Conservation (phyloP, 768 basidiomycete genomes). For the Hysterangium stoloniferum region DNA sequence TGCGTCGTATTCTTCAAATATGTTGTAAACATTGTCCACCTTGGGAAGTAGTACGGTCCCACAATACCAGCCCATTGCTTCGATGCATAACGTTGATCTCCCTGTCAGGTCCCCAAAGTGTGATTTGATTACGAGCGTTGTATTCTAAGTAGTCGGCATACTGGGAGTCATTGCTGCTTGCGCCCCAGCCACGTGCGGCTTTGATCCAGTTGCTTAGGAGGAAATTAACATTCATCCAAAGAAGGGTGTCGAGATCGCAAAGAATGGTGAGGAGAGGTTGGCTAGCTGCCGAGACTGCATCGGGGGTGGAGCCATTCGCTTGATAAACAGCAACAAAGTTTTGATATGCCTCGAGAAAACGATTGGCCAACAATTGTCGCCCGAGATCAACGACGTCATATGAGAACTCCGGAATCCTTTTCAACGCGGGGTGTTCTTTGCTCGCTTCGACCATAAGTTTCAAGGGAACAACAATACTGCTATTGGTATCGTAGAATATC, state of each 20-base stretch:
- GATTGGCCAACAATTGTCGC: conserved; percentile 33
- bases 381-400: conserved; percentile 34
- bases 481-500: conserved; percentile 31
- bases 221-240: conserved; percentile 26
- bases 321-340: conserved; percentile 25
- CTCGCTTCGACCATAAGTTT: conserved; percentile 14
- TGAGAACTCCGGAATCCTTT: conserved; percentile 25
- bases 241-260: conserved; percentile 27
- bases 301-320: conserved; percentile 16
- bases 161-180: conserved; percentile 18
- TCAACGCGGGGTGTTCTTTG: conserved; percentile 16
- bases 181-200: conserved; percentile 24
- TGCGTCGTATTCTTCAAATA: conserved; percentile 26
- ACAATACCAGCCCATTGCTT: conserved; percentile 37
- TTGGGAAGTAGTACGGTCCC: conserved; percentile 26
- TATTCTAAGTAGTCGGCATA: conserved; percentile 31
- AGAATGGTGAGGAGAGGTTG: conserved; percentile 25
- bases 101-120: conserved; percentile 35
- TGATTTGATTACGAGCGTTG: conserved; percentile 35
- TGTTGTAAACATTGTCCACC: conserved; percentile 30
- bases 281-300: conserved; percentile 19
- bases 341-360: conserved; percentile 28
- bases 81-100: conserved; percentile 37
- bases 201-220: conserved; percentile 30
- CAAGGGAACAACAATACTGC: conserved; percentile 12